Percentiles rank a stretch among this genome's conserved stretches.
Evolutionary conservation across 495 filamentous ascomycete species (phyloP).

Genomic region (Aspergillus conjunctus): DNA sequence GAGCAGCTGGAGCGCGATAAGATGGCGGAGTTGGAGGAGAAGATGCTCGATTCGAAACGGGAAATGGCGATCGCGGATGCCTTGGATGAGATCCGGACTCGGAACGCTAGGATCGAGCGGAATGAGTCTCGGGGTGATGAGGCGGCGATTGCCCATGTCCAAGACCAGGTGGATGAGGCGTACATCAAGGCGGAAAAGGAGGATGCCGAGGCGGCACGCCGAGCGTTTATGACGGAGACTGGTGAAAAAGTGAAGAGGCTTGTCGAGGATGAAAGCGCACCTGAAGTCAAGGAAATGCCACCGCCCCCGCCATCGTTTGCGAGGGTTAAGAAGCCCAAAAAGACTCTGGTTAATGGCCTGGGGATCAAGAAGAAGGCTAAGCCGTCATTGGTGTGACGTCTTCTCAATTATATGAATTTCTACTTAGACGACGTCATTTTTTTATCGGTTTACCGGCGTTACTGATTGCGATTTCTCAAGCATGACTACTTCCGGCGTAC

Average conservation of each 20-base stretch:
- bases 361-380: conserved; percentile 87
- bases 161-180: conserved; percentile 56
- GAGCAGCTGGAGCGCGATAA: conserved; percentile 63
- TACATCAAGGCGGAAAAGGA: conserved; percentile 70
- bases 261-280: conserved; percentile 44
- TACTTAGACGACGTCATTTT: not conserved
- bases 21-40: conserved; percentile 79
- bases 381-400: conserved; percentile 47
- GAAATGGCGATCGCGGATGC: conserved; percentile 98
- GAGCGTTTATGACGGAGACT: conserved; percentile 70
- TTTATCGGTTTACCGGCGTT: conserved; percentile 9
- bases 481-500: not conserved
- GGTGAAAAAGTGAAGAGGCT: conserved; percentile 56
- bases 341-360: conserved; percentile 66
- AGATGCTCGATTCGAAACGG: conserved; percentile 88
- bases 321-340: conserved; percentile 80
- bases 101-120: conserved; percentile 85
- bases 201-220: conserved; percentile 80
- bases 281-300: conserved; percentile 32
- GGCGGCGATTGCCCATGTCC: conserved; percentile 45
- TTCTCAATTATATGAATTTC: conserved; percentile 1
- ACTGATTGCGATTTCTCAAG: not conserved
- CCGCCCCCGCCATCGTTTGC: conserved; percentile 73
- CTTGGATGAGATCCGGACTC: conserved; percentile 87
- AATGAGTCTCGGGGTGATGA: conserved; percentile 60